Conservation (phyloP, 208 protist genomes). For the Vickermania ingenoplastis region DNA sequence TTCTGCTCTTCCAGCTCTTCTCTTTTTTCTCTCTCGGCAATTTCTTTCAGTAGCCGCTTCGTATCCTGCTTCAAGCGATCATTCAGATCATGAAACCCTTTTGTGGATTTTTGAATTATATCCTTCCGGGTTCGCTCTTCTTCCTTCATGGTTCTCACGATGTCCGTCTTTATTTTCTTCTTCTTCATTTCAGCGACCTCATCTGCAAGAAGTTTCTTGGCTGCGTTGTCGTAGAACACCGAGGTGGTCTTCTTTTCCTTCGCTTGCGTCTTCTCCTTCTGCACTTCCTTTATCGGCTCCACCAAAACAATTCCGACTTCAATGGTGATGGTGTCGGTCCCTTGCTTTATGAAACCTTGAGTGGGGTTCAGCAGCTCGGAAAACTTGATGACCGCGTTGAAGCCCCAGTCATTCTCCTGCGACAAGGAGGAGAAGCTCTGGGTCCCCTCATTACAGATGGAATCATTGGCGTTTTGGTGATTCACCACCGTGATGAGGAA, state of each 20-base stretch:
- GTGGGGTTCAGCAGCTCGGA: conserved; percentile 59
- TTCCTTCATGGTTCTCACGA: conserved; percentile 66
- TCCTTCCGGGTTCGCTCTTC: conserved; percentile 85
- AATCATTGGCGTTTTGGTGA: conserved; percentile 72
- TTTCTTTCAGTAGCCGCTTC: conserved; percentile 62
- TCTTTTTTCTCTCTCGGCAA: conserved; percentile 56
- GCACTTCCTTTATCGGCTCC: conserved; percentile 44
- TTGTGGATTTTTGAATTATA: conserved; percentile 38
- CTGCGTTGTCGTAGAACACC: conserved; percentile 59
- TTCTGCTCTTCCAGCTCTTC: conserved; percentile 76
- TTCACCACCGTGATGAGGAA: conserved; percentile 88
- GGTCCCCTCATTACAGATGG: conserved; percentile 86
- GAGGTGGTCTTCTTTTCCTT: conserved; percentile 47
- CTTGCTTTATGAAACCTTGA: conserved; percentile 64
- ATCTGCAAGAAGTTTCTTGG: conserved; percentile 62
- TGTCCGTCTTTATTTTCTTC: conserved; percentile 77
- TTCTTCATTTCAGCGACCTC: conserved; percentile 58
- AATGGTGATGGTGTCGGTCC: conserved; percentile 80
- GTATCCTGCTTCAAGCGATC: conserved; percentile 65
- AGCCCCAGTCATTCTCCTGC: conserved; percentile 89
- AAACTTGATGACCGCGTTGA: conserved; percentile 87
- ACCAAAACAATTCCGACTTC: conserved; percentile 85
- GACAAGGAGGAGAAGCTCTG: conserved; percentile 79
- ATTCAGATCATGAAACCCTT: conserved; percentile 58
- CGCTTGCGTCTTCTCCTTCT: conserved; percentile 19